Evolutionary conservation across 2,329 filamentous ascomycete species (phyloP), one percentile per base, ranked within the genome.

Genomic region (Amauroascus niger): DNA sequence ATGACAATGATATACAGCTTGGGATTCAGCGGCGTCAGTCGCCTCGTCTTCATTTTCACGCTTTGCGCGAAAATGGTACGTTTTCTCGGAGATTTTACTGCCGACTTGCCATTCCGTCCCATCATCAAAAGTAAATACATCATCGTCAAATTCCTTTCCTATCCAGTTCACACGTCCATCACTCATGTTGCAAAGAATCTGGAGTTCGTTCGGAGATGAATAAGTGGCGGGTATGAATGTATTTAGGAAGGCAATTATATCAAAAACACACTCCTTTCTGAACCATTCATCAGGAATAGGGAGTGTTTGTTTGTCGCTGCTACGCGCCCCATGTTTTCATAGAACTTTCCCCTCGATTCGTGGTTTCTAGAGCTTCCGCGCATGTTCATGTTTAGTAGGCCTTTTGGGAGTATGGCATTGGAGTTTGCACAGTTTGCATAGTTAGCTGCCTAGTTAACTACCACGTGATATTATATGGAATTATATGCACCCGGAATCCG

Each of bases 1-100:
- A 28, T 30, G n/a, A 37, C 54, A 56, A 40, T 53, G 49, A 39
- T 53, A 56, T 6, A 56, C 54, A 4, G 49, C 54, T 14, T 51
- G 48, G 4, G 28, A 14, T 16, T 55, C 48, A 8, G 49, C 49
- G 13, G 39, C 35, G n/a, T 49, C 28, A 6, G 11, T 22, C 7
- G 26, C 13, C 7, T 8, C 6, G 18, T 40, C 37, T 40, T 20
- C 37, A 20, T 18, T 6, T 16, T 46, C 28, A 13, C n/a, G 11
- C 7, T 16, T 44, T 5, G 22, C 22, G n/a, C 6, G 3, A 18
- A 26, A 46, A 11, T 6, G 14, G 3, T 6, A 6, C 4, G 43
- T 46, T n/a, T 46, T 46, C 22, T 46, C 43, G 18, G 22, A 46
- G 22, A 46, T 46, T 18, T 46, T 46, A 16, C 7, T 13, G 22